Evolutionary conservation across 148 eudicot species (phyloP).

Genomic region (Chenopodium quinoa): DNA sequence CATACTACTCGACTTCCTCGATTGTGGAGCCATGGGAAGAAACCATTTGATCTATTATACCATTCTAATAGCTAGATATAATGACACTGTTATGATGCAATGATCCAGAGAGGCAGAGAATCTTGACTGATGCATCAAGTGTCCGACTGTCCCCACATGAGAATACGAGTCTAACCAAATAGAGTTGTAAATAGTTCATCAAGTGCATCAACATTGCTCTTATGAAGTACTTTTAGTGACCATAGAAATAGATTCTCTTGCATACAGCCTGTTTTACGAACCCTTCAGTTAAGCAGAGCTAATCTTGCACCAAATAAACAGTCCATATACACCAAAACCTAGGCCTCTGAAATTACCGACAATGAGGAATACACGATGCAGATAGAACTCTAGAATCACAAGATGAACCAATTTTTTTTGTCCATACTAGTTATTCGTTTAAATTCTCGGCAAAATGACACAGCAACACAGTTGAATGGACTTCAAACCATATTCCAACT

Average conservation of each 20-base stretch:
- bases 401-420: no score
- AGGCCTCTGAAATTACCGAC: not conserved
- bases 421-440: no score
- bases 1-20: not conserved
- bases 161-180: not conserved
- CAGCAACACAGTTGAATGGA: no score
- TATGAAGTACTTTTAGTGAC: not conserved
- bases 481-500: not conserved
- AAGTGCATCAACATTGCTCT: not conserved
- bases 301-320: not conserved
- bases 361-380: not conserved
- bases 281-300: not conserved
- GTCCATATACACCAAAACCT: not conserved
- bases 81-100: not conserved
- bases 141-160: not conserved
- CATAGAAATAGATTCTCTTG: not conserved
- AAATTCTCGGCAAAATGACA: not conserved
- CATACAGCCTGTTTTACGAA: not conserved
- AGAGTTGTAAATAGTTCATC: no score
- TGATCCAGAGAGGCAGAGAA: not conserved
- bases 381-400: not conserved
- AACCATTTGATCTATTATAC: not conserved
- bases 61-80: not conserved
- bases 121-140: not conserved
- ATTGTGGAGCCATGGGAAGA: not conserved